A percentile compares a stretch with the other conserved stretches of the same genome.
phyloP scores from a whole-genome alignment of 2,329 filamentous ascomycete species.

The Fusarium solani-melongenae region DNA sequence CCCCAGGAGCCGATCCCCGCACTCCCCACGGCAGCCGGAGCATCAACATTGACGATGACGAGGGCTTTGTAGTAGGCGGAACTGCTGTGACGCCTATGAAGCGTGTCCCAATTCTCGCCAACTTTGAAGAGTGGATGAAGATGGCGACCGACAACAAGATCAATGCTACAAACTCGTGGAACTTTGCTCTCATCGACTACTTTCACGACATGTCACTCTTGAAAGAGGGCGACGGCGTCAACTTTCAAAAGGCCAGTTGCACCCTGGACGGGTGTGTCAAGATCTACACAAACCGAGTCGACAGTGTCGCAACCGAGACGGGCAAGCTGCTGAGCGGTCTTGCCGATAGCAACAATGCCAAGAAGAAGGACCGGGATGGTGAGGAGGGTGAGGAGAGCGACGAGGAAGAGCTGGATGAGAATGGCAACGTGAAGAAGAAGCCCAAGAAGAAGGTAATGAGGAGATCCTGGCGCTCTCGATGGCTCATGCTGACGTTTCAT shows the following conservation, averaged over 20 bases:
- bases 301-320: slow-evolving; percentile 97
- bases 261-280: slow-evolving; percentile 98
- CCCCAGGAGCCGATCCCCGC: slow-evolving; percentile 64
- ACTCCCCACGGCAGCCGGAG: slow-evolving; percentile 59
- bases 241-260: slow-evolving; percentile 98
- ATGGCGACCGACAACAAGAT: slow-evolving; percentile 99
- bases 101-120: slow-evolving; percentile 92
- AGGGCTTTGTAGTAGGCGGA: slow-evolving; percentile 74
- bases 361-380: slow-evolving; percentile 74
- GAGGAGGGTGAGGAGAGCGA: slow-evolving; percentile 77
- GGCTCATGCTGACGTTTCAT: slow-evolving; percentile 19
- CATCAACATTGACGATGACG: slow-evolving; percentile 60
- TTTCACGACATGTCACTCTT: slow-evolving; percentile 99
- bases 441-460: slow-evolving; percentile 77
- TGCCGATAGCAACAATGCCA: slow-evolving; percentile 85
- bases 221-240: slow-evolving; percentile 96
- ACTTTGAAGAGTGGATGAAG: slow-evolving; percentile 99
- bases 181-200: slow-evolving; percentile 99
- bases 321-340: slow-evolving; percentile 93
- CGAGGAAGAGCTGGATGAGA: slow-evolving; percentile 71
- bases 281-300: slow-evolving; percentile 98
- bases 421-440: slow-evolving; percentile 70
- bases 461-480: background rate
- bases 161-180: slow-evolving; percentile 98
- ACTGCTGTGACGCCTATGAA: slow-evolving; percentile 93